Percentiles rank a stretch among this genome's conserved stretches.
Evolutionary conservation across 78 protist genomes (phyloP).

Genomic region (Diacronema lutheri): DNA sequence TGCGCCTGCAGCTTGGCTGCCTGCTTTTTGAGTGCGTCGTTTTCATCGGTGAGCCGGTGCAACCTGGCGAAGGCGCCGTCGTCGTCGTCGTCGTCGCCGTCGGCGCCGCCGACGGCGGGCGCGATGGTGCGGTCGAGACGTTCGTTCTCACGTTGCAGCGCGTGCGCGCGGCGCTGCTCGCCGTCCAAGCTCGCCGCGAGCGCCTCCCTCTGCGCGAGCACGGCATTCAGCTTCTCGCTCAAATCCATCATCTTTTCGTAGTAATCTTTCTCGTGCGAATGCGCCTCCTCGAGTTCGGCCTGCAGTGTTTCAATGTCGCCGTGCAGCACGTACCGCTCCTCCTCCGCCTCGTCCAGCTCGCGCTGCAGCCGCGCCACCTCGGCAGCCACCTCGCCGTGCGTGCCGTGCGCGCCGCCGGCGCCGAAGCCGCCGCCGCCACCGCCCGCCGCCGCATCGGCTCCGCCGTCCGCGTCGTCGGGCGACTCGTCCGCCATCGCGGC

Average conservation of each 20-base stretch:
- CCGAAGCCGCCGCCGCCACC: background rate
- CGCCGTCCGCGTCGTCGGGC: too few species aligned
- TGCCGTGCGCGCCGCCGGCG: background rate
- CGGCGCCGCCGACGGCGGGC: too few species aligned
- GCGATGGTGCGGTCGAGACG: too few species aligned
- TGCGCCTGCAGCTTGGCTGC: too few species aligned
- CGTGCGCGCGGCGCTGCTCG: too few species aligned
- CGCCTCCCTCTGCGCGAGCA: background rate
- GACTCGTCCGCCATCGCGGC: too few species aligned
- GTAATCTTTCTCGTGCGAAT: background rate
- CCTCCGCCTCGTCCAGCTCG: background rate
- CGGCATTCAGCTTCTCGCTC: background rate
- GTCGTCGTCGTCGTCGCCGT: too few species aligned
- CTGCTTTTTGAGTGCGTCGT: too few species aligned
- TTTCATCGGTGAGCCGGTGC: too few species aligned
- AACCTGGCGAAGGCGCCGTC: too few species aligned
- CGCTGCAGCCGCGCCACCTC: background rate
- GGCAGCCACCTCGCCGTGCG: background rate
- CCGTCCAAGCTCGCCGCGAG: too few species aligned
- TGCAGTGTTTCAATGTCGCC: background rate
- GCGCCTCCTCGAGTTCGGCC: background rate
- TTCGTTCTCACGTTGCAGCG: too few species aligned
- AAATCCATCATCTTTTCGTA: background rate
- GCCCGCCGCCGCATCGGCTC: background rate
- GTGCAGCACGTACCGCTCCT: background rate